Percentiles rank a stretch among this genome's conserved stretches.
Evolutionary conservation across 345 rosid species (phyloP).

Genomic region (Syzygium grande): DNA sequence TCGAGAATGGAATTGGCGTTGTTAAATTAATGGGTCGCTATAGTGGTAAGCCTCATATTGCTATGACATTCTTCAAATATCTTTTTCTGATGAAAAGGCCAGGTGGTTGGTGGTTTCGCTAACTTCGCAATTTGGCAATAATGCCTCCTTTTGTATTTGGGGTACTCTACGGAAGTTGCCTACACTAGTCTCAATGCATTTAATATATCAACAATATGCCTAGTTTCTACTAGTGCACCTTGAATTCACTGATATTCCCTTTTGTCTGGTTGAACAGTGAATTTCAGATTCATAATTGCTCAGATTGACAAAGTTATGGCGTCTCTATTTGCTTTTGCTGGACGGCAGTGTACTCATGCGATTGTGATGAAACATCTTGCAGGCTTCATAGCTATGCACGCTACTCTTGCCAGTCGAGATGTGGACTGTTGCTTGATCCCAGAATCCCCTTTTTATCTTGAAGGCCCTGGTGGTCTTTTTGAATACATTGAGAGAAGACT

Average conservation of each 20-base stretch:
- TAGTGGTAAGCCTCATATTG: slow-evolving; percentile 28
- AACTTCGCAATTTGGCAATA: not conserved
- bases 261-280: not conserved
- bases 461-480: slow-evolving; percentile 40
- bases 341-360: not conserved
- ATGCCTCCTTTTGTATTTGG: not conserved
- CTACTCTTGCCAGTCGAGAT: slow-evolving; percentile 46
- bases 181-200: not conserved
- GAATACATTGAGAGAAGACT: slow-evolving; percentile 25
- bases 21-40: slow-evolving; percentile 63
- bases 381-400: slow-evolving; percentile 41
- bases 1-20: slow-evolving; percentile 54
- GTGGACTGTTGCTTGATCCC: slow-evolving; percentile 49
- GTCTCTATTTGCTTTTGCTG: not conserved
- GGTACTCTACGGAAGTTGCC: not conserved
- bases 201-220: not conserved
- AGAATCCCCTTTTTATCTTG: slow-evolving; percentile 39
- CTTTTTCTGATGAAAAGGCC: not conserved
- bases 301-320: not conserved
- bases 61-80: not conserved
- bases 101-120: not conserved
- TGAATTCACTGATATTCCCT: not conserved
- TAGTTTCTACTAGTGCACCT: not conserved
- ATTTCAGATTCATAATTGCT: not conserved
- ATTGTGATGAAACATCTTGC: not conserved